Percentiles rank a stretch among this genome's conserved stretches.
phyloP scores from a whole-genome alignment of 192 early-diverging fungal genomes.

The Endogone sp. region DNA sequence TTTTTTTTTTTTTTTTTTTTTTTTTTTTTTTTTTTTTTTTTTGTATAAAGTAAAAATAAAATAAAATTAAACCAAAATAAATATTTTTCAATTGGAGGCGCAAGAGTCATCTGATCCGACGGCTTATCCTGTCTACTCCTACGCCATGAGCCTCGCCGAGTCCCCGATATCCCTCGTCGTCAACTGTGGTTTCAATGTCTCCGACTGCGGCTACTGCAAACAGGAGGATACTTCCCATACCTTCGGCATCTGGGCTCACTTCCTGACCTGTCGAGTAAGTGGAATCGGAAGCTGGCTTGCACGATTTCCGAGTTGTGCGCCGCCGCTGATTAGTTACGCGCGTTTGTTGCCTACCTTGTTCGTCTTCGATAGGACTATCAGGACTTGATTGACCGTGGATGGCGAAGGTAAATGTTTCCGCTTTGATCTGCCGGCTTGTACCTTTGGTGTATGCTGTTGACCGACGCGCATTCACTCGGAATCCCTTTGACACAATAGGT shows the following conservation, averaged over 20 bases:
- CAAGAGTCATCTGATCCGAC: background rate
- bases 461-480: background rate
- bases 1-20: too few relatives aligned
- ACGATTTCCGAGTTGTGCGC: background rate
- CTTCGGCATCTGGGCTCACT: slow-evolving; percentile 61
- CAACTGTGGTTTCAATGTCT: slow-evolving; percentile 11
- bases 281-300: too few relatives aligned
- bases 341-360: background rate
- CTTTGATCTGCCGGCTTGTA: background rate
- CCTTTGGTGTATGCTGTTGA: too few relatives aligned
- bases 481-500: slow-evolving; percentile 22
- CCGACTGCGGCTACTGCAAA: slow-evolving; percentile 71
- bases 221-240: slow-evolving; percentile 40
- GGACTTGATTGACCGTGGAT: slow-evolving; percentile 65
- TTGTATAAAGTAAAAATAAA: too few relatives aligned
- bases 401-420: slow-evolving; percentile 51
- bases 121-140: background rate
- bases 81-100: background rate
- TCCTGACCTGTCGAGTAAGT: slow-evolving; percentile 41
- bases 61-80: too few relatives aligned
- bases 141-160: background rate
- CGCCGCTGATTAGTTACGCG: too few relatives aligned
- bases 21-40: too few relatives aligned
- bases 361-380: slow-evolving; percentile 49
- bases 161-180: background rate